Percentiles rank a stretch among this genome's conserved stretches.
Conservation (phyloP, 495 filamentous ascomycete species). For the Neurospora tetraspora region DNA sequence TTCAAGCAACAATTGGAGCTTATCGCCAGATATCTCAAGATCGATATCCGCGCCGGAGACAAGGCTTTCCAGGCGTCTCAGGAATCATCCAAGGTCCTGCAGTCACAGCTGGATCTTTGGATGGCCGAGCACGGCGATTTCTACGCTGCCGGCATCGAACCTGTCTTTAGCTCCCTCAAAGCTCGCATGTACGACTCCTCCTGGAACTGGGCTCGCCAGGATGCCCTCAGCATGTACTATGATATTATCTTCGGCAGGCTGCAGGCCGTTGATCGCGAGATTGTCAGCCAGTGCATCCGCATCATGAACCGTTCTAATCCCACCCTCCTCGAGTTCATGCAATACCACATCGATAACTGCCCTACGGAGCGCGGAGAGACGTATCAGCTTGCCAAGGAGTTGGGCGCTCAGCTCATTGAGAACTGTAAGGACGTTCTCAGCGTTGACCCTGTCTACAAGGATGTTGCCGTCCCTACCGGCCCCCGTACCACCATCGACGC, state of each 20-base stretch:
- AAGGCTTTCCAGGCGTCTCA: slow-evolving; percentile 80
- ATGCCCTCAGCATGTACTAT: slow-evolving; percentile 97
- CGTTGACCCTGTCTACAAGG: slow-evolving; percentile 82
- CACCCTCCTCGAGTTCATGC: slow-evolving; percentile 94
- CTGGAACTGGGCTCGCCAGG: slow-evolving; percentile 99
- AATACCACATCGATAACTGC: slow-evolving; percentile 99
- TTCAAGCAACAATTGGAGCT: slow-evolving; percentile 98
- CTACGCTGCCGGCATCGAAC: slow-evolving; percentile 90
- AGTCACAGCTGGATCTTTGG: slow-evolving; percentile 92
- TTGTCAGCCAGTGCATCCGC: slow-evolving; percentile 94
- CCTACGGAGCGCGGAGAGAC: slow-evolving; percentile 94
- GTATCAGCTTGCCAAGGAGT: slow-evolving; percentile 89
- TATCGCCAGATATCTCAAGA: slow-evolving; percentile 89
- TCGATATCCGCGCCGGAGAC: slow-evolving; percentile 90
- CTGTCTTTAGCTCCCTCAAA: slow-evolving; percentile 84
- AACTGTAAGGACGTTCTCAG: slow-evolving; percentile 91
- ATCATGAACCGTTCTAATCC: slow-evolving; percentile 99
- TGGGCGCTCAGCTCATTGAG: slow-evolving; percentile 90
- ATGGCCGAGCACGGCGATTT: slow-evolving; percentile 90
- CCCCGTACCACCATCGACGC: slow-evolving; percentile 84
- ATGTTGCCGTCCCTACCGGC: slow-evolving; percentile 84
- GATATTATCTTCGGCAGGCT: slow-evolving; percentile 97
- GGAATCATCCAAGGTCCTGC: slow-evolving; percentile 73
- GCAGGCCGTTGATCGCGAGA: slow-evolving; percentile 88
- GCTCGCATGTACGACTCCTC: slow-evolving; percentile 95